Evolutionary conservation across 495 filamentous ascomycete species (phyloP).

Genomic region (Peziza echinospora): DNA sequence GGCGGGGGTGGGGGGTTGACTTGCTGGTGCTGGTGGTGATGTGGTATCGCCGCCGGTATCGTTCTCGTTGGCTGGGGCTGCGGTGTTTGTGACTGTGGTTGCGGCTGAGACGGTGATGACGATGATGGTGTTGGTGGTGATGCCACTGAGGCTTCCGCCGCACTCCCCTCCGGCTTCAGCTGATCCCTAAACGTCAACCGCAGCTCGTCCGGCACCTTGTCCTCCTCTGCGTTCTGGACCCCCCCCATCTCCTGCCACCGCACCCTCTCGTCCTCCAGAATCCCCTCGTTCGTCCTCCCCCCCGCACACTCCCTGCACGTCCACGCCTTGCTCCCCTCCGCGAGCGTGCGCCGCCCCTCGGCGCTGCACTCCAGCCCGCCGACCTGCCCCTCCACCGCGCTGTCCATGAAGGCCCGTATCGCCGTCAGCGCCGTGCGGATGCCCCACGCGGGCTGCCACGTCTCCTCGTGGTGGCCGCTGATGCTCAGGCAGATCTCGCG

Average conservation of each 20-base stretch:
- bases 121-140: neutral
- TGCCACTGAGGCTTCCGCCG: too few relatives aligned
- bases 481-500: constrained; percentile 92
- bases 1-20: neutral
- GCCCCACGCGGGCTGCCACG: constrained; percentile 96
- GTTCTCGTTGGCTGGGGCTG: neutral
- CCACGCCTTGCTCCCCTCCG: constrained; percentile 38
- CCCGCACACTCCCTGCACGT: constrained; percentile 39
- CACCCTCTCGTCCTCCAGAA: constrained; percentile 44
- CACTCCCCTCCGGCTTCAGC: constrained; percentile 23
- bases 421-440: constrained; percentile 59
- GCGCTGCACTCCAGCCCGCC: constrained; percentile 62
- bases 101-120: neutral
- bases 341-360: constrained; percentile 40
- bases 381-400: constrained; percentile 53
- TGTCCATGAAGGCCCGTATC: constrained; percentile 52
- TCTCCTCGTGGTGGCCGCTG: constrained; percentile 87
- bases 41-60: neutral
- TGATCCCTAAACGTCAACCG: constrained; percentile 37
- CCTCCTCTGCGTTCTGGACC: constrained; percentile 26
- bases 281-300: constrained; percentile 43
- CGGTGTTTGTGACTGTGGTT: neutral
- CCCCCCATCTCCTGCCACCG: constrained; percentile 31
- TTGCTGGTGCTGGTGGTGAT: neutral
- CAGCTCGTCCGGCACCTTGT: constrained; percentile 34